A percentile compares a stretch with the other conserved stretches of the same genome.
Conservation (phyloP, 2,329 filamentous ascomycete genomes). For the Fusarium brachygibbosum region DNA sequence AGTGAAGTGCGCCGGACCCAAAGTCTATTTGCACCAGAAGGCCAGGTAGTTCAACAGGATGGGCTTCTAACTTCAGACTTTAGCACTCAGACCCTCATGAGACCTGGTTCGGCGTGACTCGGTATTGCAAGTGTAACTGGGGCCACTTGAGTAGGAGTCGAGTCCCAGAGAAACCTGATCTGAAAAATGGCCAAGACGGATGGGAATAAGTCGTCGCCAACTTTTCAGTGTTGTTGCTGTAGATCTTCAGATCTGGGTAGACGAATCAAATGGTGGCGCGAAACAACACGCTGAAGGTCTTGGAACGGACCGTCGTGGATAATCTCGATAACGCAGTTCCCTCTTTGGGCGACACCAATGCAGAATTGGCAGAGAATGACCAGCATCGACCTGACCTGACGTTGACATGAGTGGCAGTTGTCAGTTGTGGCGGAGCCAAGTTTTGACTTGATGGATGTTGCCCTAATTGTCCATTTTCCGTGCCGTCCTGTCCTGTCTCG, state of each 20-base stretch:
- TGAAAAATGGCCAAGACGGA: neutral
- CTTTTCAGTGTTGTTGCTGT: neutral
- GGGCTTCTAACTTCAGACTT: slow-evolving; percentile 26
- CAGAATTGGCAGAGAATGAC: slow-evolving; percentile 15
- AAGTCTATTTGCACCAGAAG: slow-evolving; percentile 47
- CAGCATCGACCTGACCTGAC: slow-evolving; percentile 12
- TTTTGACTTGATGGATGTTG: slow-evolving; percentile 19
- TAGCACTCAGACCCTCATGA: slow-evolving; percentile 26
- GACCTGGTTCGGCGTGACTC: slow-evolving; percentile 38
- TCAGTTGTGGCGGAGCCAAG: slow-evolving; percentile 45
- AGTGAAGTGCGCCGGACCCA: slow-evolving; percentile 34
- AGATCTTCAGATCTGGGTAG: slow-evolving; percentile 36
- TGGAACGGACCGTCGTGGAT: slow-evolving; percentile 19
- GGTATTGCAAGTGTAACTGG: slow-evolving; percentile 21
- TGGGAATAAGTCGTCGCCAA: slow-evolving; percentile 22
- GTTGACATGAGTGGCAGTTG: slow-evolving; percentile 31
- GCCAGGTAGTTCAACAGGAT: slow-evolving; percentile 36
- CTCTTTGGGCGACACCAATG: slow-evolving; percentile 15
- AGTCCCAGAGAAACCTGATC: neutral
- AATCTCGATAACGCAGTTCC: slow-evolving; percentile 36
- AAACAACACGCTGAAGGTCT: slow-evolving; percentile 29
- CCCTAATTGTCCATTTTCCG: slow-evolving; percentile 6
- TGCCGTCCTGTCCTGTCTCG: slow-evolving; percentile 21
- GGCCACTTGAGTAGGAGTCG: slow-evolving; percentile 22
- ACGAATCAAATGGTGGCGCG: slow-evolving; percentile 31